phyloP scores from a whole-genome alignment of 306 rosid genomes.

The Acmispon strigosus region DNA sequence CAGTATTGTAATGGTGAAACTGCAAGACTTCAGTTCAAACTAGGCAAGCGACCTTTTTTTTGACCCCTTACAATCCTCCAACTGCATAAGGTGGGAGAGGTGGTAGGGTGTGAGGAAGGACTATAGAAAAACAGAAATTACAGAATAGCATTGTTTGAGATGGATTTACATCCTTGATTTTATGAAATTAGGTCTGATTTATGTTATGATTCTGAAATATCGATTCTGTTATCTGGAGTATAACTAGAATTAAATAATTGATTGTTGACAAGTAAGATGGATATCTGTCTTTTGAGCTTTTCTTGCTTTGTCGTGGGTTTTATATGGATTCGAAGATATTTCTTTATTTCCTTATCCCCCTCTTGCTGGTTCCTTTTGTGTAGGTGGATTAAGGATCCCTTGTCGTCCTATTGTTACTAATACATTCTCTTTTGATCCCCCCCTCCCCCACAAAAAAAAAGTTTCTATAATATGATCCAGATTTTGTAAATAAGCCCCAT shows the following conservation, averaged over 20 bases:
- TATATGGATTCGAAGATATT: background rate
- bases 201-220: background rate
- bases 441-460: background rate
- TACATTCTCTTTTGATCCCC: background rate
- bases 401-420: background rate
- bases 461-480: background rate
- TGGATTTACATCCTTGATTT: background rate
- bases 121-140: background rate
- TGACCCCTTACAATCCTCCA: background rate
- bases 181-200: background rate
- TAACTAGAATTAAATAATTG: background rate
- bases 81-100: background rate
- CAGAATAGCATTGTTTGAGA: background rate
- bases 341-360: background rate
- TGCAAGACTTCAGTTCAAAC: background rate
- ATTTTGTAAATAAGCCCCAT: background rate
- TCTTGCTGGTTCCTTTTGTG: background rate
- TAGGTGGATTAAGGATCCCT: background rate
- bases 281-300: no score
- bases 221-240: background rate
- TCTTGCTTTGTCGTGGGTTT: background rate
- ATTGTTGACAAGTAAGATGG: background rate
- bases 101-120: background rate
- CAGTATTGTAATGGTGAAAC: constrained; percentile 10
- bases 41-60: background rate